Conservation (phyloP, 805 yeast species). For the fission yeast (Schizosaccharomyces pombe) region DNA sequence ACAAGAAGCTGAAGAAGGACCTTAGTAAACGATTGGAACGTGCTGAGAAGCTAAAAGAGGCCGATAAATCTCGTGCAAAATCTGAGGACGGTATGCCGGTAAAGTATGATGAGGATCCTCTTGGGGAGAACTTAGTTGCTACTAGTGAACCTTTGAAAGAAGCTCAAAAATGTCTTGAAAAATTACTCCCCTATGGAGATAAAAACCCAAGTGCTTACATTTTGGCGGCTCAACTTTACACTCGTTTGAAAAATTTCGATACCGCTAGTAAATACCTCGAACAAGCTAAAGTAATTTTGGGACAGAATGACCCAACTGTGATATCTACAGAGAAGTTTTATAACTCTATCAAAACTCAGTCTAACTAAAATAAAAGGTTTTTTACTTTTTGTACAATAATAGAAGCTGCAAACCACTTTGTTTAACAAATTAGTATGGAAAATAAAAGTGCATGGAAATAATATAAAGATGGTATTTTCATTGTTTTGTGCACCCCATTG, state of each 20-base stretch:
- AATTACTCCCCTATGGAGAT: not conserved
- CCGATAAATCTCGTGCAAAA: constrained; percentile 18
- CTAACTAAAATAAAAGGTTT: not conserved
- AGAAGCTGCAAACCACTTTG: too few species aligned
- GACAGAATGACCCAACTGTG: not conserved
- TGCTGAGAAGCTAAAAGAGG: constrained; percentile 15
- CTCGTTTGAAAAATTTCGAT: not conserved
- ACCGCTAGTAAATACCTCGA: not conserved
- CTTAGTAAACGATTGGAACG: constrained; percentile 14
- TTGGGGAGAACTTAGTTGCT: constrained; percentile 21
- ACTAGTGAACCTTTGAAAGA: constrained; percentile 21
- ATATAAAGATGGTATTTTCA: too few species aligned
- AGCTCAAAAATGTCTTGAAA: constrained; percentile 12
- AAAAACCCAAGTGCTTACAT: not conserved
- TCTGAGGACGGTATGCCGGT: constrained; percentile 6
- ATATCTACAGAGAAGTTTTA: not conserved
- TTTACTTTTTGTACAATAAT: too few species aligned
- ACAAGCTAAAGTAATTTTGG: not conserved
- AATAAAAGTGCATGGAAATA: too few species aligned
- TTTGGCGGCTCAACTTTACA: not conserved
- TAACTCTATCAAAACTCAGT: not conserved
- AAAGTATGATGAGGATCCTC: constrained; percentile 23
- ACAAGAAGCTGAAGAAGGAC: constrained; percentile 21
- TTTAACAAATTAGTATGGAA: too few species aligned
- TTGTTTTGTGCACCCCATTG: too few species aligned